Base-by-base conservation (phyloP, 2,329 filamentous ascomycete species). In the Fusarium irregulare region DNA sequence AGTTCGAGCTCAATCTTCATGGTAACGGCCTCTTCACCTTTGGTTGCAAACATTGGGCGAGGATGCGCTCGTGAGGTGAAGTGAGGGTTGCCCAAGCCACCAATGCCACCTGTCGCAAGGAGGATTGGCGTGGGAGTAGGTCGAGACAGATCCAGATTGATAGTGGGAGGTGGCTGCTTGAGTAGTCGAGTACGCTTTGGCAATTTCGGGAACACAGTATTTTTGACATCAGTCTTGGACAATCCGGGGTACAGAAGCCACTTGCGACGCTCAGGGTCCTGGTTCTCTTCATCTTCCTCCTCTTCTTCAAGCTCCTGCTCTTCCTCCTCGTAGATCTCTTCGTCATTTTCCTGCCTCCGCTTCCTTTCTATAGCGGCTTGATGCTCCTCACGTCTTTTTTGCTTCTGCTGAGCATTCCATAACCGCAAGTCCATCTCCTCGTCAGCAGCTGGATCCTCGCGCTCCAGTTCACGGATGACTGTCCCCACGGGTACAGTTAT, bases 401-500 rank as follows among this genome's bases (percentile, higher is more conserved):
- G 72, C 64, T 81, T 82, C 66, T 78, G 68, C 30, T 78, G 62
- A 4, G 74, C 75, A 21, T 73, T 70, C 67, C 76, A 81, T 4
- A 78, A 75, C 30, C 75, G 77, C 65, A 80, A 74, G 16, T 77
- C 71, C 30, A 80, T 72, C 13, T 76, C 77, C 74, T 94, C 92
- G 54, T 94, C 90, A 11, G 87, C 88, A 8, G 92, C 84, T 0
- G 94, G 93, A 77, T 98, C 94, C 56, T 89, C 83, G 40, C 96
- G 86, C 70, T 89, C 88, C 6, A 98, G 82, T 80, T 99, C 96
- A 32, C 93, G 87, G 5, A 99, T 87, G 4, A 99, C 90, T 0
- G 96, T 99, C 6, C 96, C 96, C 7, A 98, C 92, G 0, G 96
- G 96, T 0, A 99, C 96, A 32, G 92, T 91, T 66, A 99, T 89